These are phyloP conservation scores for Citeromyces hawaiiensis DNA, from an alignment of 1,139 yeast species.

Conservation along the genomic window DNA sequence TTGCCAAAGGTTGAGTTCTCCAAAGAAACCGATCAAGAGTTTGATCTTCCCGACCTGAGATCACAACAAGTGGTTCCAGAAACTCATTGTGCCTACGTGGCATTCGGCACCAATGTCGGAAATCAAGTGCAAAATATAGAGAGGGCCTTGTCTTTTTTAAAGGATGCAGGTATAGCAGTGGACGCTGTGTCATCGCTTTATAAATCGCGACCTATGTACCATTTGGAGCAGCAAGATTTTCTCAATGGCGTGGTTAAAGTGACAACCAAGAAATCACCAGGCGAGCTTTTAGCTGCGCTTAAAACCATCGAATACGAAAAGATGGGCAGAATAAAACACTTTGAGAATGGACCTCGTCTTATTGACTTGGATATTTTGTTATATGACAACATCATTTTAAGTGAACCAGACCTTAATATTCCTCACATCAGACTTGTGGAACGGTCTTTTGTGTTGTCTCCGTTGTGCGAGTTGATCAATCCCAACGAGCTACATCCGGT, in stretches of 20 bases:
- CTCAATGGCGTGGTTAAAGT: constrained; percentile 72
- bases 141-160: constrained; percentile 39
- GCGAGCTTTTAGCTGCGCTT: constrained; percentile 41
- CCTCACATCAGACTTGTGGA: constrained; percentile 89
- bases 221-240: constrained; percentile 66
- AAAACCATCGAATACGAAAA: constrained; percentile 69
- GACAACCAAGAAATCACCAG: constrained; percentile 44
- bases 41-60: constrained; percentile 23
- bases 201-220: constrained; percentile 89
- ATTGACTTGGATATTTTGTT: constrained; percentile 82
- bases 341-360: constrained; percentile 84
- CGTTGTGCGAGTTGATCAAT: constrained; percentile 67
- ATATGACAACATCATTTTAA: constrained; percentile 45
- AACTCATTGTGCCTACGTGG: constrained; percentile 52
- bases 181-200: constrained; percentile 63
- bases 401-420: constrained; percentile 45
- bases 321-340: constrained; percentile 57
- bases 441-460: constrained; percentile 80
- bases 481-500: constrained; percentile 64
- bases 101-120: constrained; percentile 86
- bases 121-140: constrained; percentile 49
- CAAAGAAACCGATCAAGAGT: constrained; percentile 9
- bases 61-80: constrained; percentile 5
- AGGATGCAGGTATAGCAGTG: constrained; percentile 29
- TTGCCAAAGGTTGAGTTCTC: constrained; percentile 8